These are phyloP conservation scores for Gaillardinia entomophila DNA, from an alignment of 805 yeast species.

Conservation along the genomic window DNA sequence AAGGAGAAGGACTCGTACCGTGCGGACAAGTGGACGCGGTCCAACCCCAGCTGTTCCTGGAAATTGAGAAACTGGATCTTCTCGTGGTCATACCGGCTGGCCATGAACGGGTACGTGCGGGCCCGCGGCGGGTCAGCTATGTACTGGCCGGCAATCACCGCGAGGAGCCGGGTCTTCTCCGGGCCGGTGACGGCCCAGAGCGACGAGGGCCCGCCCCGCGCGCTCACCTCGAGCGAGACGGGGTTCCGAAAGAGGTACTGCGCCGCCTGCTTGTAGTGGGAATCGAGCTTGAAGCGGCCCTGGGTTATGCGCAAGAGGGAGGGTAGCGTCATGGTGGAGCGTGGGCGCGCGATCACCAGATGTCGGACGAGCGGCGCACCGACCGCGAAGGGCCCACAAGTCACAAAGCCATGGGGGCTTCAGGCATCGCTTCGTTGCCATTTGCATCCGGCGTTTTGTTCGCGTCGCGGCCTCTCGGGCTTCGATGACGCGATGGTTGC, in stretches of 20 bases:
- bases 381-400: too few relatives aligned
- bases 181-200: constrained; percentile 35
- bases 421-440: too few relatives aligned
- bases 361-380: too few relatives aligned
- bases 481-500: too few relatives aligned
- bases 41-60: constrained; percentile 30
- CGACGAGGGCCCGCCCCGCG: constrained; percentile 9
- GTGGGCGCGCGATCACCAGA: too few relatives aligned
- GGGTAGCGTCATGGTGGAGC: too few relatives aligned
- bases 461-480: too few relatives aligned
- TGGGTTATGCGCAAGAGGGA: constrained; percentile 16
- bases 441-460: too few relatives aligned
- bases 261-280: constrained; percentile 1
- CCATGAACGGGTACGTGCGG: constrained; percentile 50
- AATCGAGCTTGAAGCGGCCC: constrained; percentile 15
- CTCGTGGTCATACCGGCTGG: constrained; percentile 20
- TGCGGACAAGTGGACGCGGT: constrained; percentile 73
- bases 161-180: constrained; percentile 48
- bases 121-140: constrained; percentile 47
- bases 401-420: too few relatives aligned
- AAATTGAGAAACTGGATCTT: constrained; percentile 28
- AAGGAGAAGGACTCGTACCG: constrained; percentile 70
- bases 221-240: constrained; percentile 18
- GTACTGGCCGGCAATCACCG: constrained; percentile 50
- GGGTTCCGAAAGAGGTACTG: constrained; percentile 18